Conservation (phyloP, 148 eudicot genomes). For the Talinum fruticosum region DNA sequence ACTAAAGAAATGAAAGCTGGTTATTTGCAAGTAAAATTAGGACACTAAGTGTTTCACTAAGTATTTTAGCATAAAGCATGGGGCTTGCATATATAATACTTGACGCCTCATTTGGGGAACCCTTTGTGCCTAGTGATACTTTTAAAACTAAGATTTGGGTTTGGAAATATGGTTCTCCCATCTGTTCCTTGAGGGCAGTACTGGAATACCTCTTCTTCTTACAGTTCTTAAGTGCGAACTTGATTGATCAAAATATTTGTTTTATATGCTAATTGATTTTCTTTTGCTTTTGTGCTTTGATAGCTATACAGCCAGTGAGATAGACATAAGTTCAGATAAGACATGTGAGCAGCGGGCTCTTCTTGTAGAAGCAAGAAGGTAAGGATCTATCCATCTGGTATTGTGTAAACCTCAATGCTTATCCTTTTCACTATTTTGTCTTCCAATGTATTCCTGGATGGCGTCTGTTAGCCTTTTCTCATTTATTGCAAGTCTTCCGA, state of each 20-base stretch:
- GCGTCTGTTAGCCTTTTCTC: not conserved
- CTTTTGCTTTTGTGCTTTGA: conserved; percentile 4
- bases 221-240: not conserved
- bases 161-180: not conserved
- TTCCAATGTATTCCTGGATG: not conserved
- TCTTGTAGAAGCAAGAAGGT: conserved; percentile 84
- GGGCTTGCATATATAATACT: not conserved
- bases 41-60: not conserved
- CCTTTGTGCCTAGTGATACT: not conserved
- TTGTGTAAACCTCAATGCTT: not conserved
- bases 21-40: not conserved
- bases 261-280: not conserved
- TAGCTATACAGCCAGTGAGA: conserved; percentile 55
- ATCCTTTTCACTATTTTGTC: not conserved
- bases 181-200: not conserved
- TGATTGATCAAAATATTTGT: not conserved
- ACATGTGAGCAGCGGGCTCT: conserved; percentile 64
- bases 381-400: conserved; percentile 3
- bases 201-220: not conserved
- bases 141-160: not conserved
- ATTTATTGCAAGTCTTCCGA: not conserved
- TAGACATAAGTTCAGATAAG: conserved; percentile 47
- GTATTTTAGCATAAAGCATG: too few species aligned
- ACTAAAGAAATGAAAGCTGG: too few species aligned
- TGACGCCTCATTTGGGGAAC: not conserved